Conservation (phyloP, 106 monocot genomes). For the Vanilla planifolia region DNA sequence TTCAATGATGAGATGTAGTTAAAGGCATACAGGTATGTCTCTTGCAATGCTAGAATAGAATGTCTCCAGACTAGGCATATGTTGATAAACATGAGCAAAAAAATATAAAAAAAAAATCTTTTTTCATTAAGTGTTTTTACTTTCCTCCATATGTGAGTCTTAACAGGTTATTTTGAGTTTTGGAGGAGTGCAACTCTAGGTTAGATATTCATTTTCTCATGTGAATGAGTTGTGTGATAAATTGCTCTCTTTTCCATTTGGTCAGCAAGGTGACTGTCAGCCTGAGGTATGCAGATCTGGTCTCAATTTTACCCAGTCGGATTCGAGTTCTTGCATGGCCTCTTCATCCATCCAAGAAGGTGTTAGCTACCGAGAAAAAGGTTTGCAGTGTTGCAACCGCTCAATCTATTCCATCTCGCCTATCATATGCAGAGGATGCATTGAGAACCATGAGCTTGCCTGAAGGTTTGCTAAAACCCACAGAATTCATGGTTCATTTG, state of each 20-base stretch:
- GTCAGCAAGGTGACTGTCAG: slow-evolving; percentile 93
- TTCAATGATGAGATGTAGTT: too few species aligned
- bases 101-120: too few species aligned
- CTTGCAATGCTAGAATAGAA: too few species aligned
- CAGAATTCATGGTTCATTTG: background rate
- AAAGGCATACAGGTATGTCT: too few species aligned
- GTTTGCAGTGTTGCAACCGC: slow-evolving; percentile 23
- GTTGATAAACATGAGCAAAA: too few species aligned
- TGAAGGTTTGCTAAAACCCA: slow-evolving; percentile 49
- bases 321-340: slow-evolving; percentile 93
- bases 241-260: slow-evolving; percentile 9
- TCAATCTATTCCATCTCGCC: slow-evolving; percentile 57
- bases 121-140: too few species aligned
- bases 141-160: too few species aligned
- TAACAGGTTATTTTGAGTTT: too few species aligned
- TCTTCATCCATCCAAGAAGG: slow-evolving; percentile 60
- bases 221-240: background rate
- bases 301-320: slow-evolving; percentile 57
- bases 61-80: too few species aligned
- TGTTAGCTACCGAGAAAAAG: slow-evolving; percentile 20
- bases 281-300: slow-evolving; percentile 81
- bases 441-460: slow-evolving; percentile 74
- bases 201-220: too few species aligned
- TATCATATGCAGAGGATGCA: slow-evolving; percentile 84
- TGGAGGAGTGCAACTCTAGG: too few species aligned